Evolutionary conservation across 2,329 filamentous ascomycete species (phyloP), one percentile per base, ranked within the genome.

Genomic region (Didymella arachidicola): DNA sequence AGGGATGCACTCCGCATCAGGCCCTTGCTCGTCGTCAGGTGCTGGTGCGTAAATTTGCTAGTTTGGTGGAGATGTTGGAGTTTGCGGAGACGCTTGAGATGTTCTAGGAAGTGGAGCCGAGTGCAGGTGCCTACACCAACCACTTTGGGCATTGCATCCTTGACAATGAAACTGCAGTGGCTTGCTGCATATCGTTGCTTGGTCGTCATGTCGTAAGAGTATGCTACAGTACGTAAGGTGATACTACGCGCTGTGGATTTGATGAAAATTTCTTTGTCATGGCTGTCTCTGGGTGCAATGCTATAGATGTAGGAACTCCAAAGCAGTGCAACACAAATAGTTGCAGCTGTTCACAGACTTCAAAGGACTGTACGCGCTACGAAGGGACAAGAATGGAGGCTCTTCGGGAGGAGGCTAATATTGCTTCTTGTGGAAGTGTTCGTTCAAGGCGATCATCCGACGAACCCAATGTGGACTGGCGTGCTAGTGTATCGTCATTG

Each of bases 31-130:
- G 26, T 38, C 12, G 34, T 61, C 61, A 61, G 53, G 51, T 54
- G 61, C 43, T 54, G 58, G 54, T 56, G 57, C 34, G 45, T 60
- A 44, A 39, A 49, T 59, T 63, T 63, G 47, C 61, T 63, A 63
- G 51, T 63, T 55, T 30, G 43, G 61, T 61, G 57, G 61, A 56
- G 54, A 61, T 55, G 57, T 53, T 41, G 51, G 44, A 47, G 45
- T 52, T 52, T 46, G 32, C 19, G 19, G 27, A 34, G 26, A 11
- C 57, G 57, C 57, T 60, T 55, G 36, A 10, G 25, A 6, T 29
- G 41, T 54, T 55, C 30, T 47, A 7, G 57, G 57, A 47, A 46
- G 34, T 27, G 36, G 12, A 39, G 27, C 57, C 57, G 52, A 47
- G 52, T 4, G 7, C 22, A 34, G 19, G 42, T 48, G 36, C 41